These are phyloP conservation scores for Neofusicoccum sp. DNA, from an alignment of 2,329 filamentous ascomycete genomes.

Conservation along the genomic window DNA sequence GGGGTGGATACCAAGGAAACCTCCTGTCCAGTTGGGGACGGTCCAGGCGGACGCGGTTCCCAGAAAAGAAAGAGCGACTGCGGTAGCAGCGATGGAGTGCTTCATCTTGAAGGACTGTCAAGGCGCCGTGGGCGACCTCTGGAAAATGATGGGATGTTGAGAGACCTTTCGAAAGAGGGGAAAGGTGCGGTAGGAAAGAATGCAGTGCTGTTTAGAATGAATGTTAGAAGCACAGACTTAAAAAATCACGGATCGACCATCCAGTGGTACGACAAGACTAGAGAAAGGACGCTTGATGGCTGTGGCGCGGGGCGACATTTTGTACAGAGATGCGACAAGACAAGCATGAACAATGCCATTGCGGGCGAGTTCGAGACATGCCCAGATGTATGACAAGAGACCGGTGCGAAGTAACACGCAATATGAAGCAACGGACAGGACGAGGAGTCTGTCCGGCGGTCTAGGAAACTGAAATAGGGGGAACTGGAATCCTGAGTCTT, in stretches of 20 bases:
- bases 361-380: no score
- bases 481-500: background rate
- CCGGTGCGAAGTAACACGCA: no score
- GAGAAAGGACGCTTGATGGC: no score
- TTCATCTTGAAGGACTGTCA: conserved; percentile 1
- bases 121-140: background rate
- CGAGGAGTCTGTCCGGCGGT: background rate
- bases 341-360: no score
- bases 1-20: background rate
- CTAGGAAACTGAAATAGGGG: background rate
- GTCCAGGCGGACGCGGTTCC: background rate
- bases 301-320: no score
- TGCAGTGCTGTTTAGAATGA: background rate
- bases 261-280: no score
- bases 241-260: background rate
- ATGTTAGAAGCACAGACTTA: background rate
- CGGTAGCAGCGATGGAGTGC: background rate
- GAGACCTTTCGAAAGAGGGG: background rate
- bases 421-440: no score
- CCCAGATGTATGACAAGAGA: no score
- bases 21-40: background rate
- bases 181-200: background rate
- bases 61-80: background rate
- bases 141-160: background rate
- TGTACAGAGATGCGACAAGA: no score